Evolutionary conservation across 805 yeast species (phyloP), one percentile per base, ranked within the genome.

Genomic region (Ogataea paradorogensis): DNA sequence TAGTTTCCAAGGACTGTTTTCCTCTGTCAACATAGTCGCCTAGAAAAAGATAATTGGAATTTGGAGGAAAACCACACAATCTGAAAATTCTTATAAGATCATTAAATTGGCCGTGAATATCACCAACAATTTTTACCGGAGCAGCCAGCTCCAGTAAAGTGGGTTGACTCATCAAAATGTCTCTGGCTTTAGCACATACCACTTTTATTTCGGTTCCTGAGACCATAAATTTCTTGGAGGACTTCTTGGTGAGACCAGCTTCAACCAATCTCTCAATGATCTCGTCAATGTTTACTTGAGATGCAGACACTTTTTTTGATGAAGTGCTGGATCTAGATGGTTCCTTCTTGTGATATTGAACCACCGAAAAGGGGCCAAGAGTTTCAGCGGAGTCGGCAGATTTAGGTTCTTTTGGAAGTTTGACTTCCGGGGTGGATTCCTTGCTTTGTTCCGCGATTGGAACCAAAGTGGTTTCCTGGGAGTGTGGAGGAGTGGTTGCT

Each of bases 91-190:
- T 58, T 27, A 75, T 56, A 47, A 76, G 65, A 55, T 76, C 82
- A 47, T 65, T 62, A 50, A 70, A 76, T 50, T 76, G 82, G 3
- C 82, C 95, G 62, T 85, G 93, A 40, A 85, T 82, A 63, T 87
- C 89, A 30, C 93, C 93, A 6, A 84, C 91, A 43, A 85, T 76
- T 58, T 85, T 85, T 3, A 84, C 91, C 0, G 93, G 90, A 0
- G 93, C 83, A 2, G 84, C 79, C 45, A 82, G 62, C 48, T 79
- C 77, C 44, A 82, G 65, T 37, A 82, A 58, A 24, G 81, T 72
- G 7, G 90, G 89, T 51, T 82, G 90, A 8, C 63, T 67, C 58
- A 81, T 54, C 40, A 82, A 80, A 13, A 82, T 67, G 34, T 78
- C 74, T 42, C 87, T 65, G 5, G 84, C 73, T 46, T 69, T 74